Conservation (phyloP, 2,329 filamentous ascomycete genomes). For the Fusarium tanahbumbuense region DNA sequence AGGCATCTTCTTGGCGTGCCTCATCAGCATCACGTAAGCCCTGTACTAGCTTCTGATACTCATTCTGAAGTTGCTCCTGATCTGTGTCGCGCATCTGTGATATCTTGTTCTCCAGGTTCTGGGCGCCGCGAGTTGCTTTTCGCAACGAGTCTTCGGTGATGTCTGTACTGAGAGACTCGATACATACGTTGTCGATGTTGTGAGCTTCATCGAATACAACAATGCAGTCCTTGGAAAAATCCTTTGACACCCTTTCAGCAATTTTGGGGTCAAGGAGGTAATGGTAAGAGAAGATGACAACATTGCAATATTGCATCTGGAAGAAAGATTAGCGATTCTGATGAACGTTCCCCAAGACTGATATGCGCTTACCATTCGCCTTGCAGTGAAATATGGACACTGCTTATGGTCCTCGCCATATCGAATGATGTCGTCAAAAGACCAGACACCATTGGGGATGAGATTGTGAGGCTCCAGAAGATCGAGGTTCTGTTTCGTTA, state of each 20-base stretch:
- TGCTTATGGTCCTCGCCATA: constrained; percentile 97
- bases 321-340: constrained; percentile 13
- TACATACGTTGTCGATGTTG: constrained; percentile 99
- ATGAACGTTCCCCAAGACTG: neutral
- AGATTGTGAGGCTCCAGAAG: constrained; percentile 94
- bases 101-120: constrained; percentile 91
- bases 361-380: constrained; percentile 78
- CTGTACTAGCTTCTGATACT: constrained; percentile 95
- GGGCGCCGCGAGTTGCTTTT: constrained; percentile 89
- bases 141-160: constrained; percentile 94
- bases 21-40: constrained; percentile 90
- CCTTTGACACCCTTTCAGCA: constrained; percentile 92
- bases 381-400: constrained; percentile 95
- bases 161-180: constrained; percentile 96
- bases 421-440: constrained; percentile 85
- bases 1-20: constrained; percentile 90
- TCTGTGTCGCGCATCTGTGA: constrained; percentile 96
- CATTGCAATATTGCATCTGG: constrained; percentile 98
- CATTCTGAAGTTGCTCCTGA: constrained; percentile 91
- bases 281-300: constrained; percentile 99
- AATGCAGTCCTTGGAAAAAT: constrained; percentile 97
- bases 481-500: constrained; percentile 78
- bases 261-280: constrained; percentile 98
- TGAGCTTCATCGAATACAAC: constrained; percentile 99
- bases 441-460: constrained; percentile 95